Base-by-base conservation (phyloP, 805 yeast species). In the Zygoascus bituminiphila region DNA sequence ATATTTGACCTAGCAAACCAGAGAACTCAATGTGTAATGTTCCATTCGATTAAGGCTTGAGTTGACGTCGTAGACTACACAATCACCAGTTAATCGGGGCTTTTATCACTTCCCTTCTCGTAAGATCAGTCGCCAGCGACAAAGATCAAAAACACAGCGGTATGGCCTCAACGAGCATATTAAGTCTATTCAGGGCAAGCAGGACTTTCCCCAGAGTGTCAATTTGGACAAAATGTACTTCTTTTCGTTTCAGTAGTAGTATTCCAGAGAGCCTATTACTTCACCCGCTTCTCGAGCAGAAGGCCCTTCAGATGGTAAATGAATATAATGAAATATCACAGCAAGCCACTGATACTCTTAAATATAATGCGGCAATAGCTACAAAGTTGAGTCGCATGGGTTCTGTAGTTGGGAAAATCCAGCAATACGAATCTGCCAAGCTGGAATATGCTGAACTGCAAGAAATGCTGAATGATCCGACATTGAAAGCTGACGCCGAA, bases 401-500 rank as follows among this genome's bases (percentile, higher is more conserved):
- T 0, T 54, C 70, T 0, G 62, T 80, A 0, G 68, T 70, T 0
- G 77, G 72, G 6, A 59, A 68, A 3, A 74, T 68, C 49, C 55
- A 62, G 1, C 67, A 69, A 23, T 77, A 74, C 48, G 46, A 58
- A 5, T 58, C 58, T 0, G 62, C 66, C 4, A 60, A 57, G 42
- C 23, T 25, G 10, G 52, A 56, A 62, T 45, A 58, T 4, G 67
- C 66, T 3, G 77, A 70, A 50, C 75, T 79, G 19, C 69, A 68
- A 46, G 71, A 61, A 29, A 60, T 81, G 46, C 53, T 72, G 14
- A 59, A 58, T 1, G 87, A 82, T 54, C 70, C 70, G 8, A 63
- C 69, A 2, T 62, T 82, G 35, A 68, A 66, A 35, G 71, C 67
- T 4, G 89, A 83, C 12, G 96, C 95, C 0, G 62, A 71, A 39